A percentile compares a stretch with the other conserved stretches of the same genome.
phyloP scores from a whole-genome alignment of 2,329 filamentous ascomycete species.

The Dothistroma septosporum region DNA sequence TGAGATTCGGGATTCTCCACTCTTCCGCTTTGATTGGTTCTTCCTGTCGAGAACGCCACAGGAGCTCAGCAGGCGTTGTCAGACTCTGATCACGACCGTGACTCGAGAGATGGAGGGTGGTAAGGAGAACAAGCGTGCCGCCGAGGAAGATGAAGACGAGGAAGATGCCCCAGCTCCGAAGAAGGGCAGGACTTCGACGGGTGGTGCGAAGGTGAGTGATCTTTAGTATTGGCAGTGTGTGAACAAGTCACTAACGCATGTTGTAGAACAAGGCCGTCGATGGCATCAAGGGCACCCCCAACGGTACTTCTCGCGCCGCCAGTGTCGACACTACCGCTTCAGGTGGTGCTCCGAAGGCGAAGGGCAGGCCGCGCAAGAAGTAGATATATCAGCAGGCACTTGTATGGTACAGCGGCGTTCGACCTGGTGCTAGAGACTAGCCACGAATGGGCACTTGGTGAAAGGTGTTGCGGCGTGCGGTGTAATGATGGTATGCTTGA shows the following conservation, averaged over 20 bases:
- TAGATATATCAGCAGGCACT: constrained; percentile 7
- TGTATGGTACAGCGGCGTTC: not conserved
- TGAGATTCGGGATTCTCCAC: constrained; percentile 86
- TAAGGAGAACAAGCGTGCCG: constrained; percentile 63
- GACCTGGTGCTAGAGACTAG: not conserved
- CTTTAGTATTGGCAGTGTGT: too few relatives aligned
- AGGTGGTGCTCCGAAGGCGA: constrained; percentile 42
- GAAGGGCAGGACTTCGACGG: constrained; percentile 72
- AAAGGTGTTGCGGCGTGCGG: not conserved
- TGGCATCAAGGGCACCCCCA: constrained; percentile 76
- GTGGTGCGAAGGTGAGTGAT: constrained; percentile 62
- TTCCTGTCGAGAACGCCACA: constrained; percentile 91
- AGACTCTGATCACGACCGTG: constrained; percentile 88
- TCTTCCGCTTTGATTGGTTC: constrained; percentile 99
- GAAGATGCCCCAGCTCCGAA: constrained; percentile 78
- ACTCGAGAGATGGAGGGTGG: constrained; percentile 82
- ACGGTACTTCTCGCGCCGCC: constrained; percentile 75
- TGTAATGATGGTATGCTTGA: not conserved
- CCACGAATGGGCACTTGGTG: not conserved
- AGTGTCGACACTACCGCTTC: constrained; percentile 78
- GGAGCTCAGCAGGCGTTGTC: constrained; percentile 88
- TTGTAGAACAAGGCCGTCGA: constrained; percentile 87
- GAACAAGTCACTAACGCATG: constrained; percentile 9
- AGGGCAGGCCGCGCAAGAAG: constrained; percentile 37
- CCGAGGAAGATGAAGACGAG: constrained; percentile 79